Percentiles rank a stretch among this genome's conserved stretches.
Evolutionary conservation across 371 early-diverging fungal species (phyloP).

Genomic region (Lichtheimia ramosa): DNA sequence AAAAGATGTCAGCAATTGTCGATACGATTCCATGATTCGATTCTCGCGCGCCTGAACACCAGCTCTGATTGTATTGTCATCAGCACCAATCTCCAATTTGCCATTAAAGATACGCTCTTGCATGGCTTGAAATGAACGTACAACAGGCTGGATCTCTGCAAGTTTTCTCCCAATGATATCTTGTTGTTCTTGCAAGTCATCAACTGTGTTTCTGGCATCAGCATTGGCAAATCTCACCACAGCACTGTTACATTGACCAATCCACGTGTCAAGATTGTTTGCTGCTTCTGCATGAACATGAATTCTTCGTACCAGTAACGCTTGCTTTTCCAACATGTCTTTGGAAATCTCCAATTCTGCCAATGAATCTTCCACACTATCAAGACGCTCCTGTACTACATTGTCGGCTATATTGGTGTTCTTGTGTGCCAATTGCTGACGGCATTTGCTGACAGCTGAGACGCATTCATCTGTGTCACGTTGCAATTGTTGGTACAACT

Average conservation of each 20-base stretch:
- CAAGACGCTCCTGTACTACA: slow-evolving; percentile 23
- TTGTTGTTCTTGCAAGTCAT: slow-evolving; percentile 41
- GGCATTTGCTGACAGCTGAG: background rate
- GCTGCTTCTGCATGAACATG: slow-evolving; percentile 44
- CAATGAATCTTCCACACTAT: slow-evolving; percentile 21
- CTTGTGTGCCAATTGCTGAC: slow-evolving; percentile 17
- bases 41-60: slow-evolving; percentile 30
- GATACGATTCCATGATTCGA: slow-evolving; percentile 33
- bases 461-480: too few relatives aligned
- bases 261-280: slow-evolving; percentile 41
- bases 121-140: slow-evolving; percentile 45
- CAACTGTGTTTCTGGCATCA: slow-evolving; percentile 14
- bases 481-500: slow-evolving; percentile 15
- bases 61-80: slow-evolving; percentile 18
- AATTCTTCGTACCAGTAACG: slow-evolving; percentile 36
- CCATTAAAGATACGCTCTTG: slow-evolving; percentile 27
- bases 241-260: slow-evolving; percentile 41
- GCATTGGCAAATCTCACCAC: slow-evolving; percentile 18
- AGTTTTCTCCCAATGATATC: slow-evolving; percentile 38
- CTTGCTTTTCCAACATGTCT: slow-evolving; percentile 36
- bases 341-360: slow-evolving; percentile 22
- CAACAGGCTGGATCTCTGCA: slow-evolving; percentile 31
- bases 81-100: slow-evolving; percentile 27
- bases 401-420: slow-evolving; percentile 13
- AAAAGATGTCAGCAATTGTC: slow-evolving; percentile 30